Evolutionary conservation across 1,139 yeast species (phyloP), one percentile per base, ranked within the genome.

Genomic region (Yamadazyma conglobata): DNA sequence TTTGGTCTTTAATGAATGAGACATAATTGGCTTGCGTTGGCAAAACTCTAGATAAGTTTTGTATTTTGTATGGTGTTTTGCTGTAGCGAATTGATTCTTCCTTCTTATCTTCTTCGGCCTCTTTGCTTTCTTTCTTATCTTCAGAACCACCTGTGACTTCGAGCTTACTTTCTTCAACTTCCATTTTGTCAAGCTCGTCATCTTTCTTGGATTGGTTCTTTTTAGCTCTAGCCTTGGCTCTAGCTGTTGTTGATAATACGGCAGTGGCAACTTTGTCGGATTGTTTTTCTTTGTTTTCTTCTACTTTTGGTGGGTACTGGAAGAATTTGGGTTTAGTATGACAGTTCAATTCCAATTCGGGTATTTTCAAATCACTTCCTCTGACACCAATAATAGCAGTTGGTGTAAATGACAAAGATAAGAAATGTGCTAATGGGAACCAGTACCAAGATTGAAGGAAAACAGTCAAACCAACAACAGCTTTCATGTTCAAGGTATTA

Each of bases 371-470:
- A 58, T 89, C 95, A 40, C 76, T 82, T n/a, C 40, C 41, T 40
- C 81, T 79, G 8, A 91, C 86, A 42, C 96, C 96, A 48, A 87
- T 79, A 17, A 91, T 73, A 5, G 94, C 78, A 3, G 98, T 93
- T 31, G 98, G 96, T 5, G 94, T 77, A 58, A 89, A 89, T 18
- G 97, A 86, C 46, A 93, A 73, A 12, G 95, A 82, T 49, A 91
- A 66, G 64, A 91, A 93, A 62, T 91, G 97, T 2, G 96, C 79
- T 39, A 89, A 71, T 42, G 99, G 98, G 77, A 82, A 93, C 98
- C 98, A 91, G 62, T 88, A 88, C 99, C 99, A 91, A 52, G 86
- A 85, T 61, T 91, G 99, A 5, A 83, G 69, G 55, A 91, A 93
- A 39, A 91, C 75, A 0, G 94, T 79, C 48, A 93, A 68, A 24